Evolutionary conservation across 306 rosid genomes (phyloP).

Genomic region (Crataegus laevigata): DNA sequence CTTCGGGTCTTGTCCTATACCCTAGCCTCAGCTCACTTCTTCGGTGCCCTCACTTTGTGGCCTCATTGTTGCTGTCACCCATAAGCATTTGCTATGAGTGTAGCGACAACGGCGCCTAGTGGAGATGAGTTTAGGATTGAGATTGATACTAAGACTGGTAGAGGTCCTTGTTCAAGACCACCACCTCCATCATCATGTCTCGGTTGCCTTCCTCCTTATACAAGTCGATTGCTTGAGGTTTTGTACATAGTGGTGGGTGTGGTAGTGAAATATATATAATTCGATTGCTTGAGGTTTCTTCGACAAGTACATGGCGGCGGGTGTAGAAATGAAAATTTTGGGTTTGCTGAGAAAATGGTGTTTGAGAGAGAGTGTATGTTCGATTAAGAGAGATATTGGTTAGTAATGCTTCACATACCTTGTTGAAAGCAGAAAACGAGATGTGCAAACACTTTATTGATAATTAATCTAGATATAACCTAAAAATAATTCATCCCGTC

Average conservation of each 20-base stretch:
- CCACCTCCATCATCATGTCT: conserved; percentile 72
- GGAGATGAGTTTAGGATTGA: conserved; percentile 14
- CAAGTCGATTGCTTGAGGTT: conserved; percentile 64
- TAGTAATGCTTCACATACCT: too few relatives aligned
- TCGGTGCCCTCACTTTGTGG: conserved; percentile 77
- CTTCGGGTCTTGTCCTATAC: conserved; percentile 82
- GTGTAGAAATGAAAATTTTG: not conserved
- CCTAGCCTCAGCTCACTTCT: conserved; percentile 95
- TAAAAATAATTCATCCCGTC: too few relatives aligned
- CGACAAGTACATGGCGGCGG: conserved; percentile 49
- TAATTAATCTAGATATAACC: too few relatives aligned
- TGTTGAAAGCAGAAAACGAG: too few relatives aligned
- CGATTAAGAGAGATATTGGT: too few relatives aligned
- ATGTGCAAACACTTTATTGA: too few relatives aligned
- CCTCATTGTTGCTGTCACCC: conserved; percentile 70
- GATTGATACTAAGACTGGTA: conserved; percentile 4
- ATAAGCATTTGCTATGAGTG: conserved; percentile 36
- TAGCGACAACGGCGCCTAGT: conserved; percentile 19
- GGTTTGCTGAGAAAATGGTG: not conserved
- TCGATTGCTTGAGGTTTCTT: conserved; percentile 11
- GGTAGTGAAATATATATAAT: too few relatives aligned
- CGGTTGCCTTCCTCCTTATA: conserved; percentile 52
- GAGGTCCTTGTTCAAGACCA: conserved; percentile 28
- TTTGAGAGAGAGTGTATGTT: too few relatives aligned
- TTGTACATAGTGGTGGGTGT: too few relatives aligned